Evolutionary conservation across 345 rosid species (phyloP).

Genomic region (Melastoma malabathricum): DNA sequence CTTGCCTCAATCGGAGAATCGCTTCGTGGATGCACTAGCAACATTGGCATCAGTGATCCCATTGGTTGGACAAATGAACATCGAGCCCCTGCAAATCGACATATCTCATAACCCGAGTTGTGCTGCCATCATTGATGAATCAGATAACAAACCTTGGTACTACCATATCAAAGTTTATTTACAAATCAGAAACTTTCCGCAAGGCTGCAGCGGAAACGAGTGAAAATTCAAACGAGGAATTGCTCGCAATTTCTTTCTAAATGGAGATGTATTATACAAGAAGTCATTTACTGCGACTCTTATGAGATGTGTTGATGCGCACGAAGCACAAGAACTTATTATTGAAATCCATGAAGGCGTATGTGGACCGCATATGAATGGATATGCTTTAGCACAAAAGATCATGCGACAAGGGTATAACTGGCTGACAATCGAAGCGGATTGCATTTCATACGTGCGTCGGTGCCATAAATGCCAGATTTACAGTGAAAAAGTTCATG

Average conservation of each 20-base stretch:
- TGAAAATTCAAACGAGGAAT: not conserved
- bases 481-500: not conserved
- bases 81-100: not conserved
- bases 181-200: not conserved
- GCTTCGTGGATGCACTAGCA: not conserved
- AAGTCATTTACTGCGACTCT: not conserved
- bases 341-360: slow-evolving; percentile 1
- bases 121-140: not conserved
- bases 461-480: slow-evolving; percentile 7
- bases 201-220: too few species aligned
- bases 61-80: not conserved
- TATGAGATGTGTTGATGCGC: not conserved
- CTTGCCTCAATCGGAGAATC: not conserved
- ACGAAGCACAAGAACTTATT: not conserved
- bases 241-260: not conserved
- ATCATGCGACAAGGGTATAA: slow-evolving; percentile 3
- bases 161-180: not conserved
- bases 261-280: not conserved
- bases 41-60: not conserved
- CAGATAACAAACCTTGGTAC: not conserved
- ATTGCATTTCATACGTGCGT: not conserved
- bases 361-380: not conserved
- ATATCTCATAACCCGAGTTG: not conserved
- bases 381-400: not conserved
- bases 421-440: not conserved